These are phyloP conservation scores for Xylaria polymorpha DNA, from an alignment of 2,329 filamentous ascomycete genomes.

Conservation along the genomic window DNA sequence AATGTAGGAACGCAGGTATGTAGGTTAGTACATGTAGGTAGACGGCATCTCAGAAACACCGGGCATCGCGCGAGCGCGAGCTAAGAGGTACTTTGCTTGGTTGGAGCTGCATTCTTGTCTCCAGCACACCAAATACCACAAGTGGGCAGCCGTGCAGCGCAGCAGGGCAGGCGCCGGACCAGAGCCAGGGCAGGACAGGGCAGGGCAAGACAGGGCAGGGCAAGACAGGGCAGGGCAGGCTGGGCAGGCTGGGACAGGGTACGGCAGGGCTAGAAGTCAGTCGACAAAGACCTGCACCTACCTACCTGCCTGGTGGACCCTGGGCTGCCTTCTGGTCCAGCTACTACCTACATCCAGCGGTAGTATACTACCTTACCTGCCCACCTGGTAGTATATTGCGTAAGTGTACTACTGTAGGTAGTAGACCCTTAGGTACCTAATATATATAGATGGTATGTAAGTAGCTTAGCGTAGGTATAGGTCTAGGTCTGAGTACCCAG, in stretches of 20 bases:
- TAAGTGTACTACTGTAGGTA: too few relatives aligned
- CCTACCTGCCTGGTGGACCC: not conserved
- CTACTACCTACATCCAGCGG: too few relatives aligned
- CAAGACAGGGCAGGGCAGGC: slow-evolving; percentile 32
- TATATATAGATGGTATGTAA: too few relatives aligned
- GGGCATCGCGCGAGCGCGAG: slow-evolving; percentile 19
- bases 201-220: slow-evolving; percentile 31
- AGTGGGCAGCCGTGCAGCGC: slow-evolving; percentile 29
- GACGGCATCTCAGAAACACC: slow-evolving; percentile 26
- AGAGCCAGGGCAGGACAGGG: slow-evolving; percentile 9
- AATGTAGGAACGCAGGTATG: not conserved
- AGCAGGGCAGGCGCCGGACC: slow-evolving; percentile 17
- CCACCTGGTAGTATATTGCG: not conserved
- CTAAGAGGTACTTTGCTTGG: slow-evolving; percentile 21
- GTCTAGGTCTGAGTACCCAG: too few relatives aligned
- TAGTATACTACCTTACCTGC: not conserved
- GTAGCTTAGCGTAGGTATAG: slow-evolving; percentile 2
- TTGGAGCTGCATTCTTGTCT: slow-evolving; percentile 22
- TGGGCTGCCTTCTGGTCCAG: not conserved
- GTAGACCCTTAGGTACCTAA: not conserved
- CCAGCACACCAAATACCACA: slow-evolving; percentile 21
- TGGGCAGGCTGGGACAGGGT: slow-evolving; percentile 31
- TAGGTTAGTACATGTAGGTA: not conserved
- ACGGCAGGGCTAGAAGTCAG: slow-evolving; percentile 15
- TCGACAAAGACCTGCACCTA: not conserved